A percentile compares a stretch with the other conserved stretches of the same genome.
These are phyloP conservation scores for Bimuria novae-zelandiae DNA, from an alignment of 2,329 filamentous ascomycete genomes.

Conservation along the genomic window DNA sequence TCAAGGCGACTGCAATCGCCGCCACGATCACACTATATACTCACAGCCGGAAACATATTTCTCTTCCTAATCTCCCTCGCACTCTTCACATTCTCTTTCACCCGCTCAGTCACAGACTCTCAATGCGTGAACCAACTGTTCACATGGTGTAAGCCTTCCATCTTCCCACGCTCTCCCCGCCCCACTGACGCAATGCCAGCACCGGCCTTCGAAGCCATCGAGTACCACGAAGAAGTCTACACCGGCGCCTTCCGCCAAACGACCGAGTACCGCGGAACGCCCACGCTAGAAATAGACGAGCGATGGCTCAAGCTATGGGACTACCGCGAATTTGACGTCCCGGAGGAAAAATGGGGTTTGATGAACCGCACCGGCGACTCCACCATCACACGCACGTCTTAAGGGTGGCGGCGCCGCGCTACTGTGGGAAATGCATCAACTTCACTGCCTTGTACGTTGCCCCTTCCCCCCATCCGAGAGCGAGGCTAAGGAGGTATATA, in stretches of 20 bases:
- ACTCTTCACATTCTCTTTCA: background rate
- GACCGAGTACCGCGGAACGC: background rate
- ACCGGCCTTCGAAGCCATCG: background rate
- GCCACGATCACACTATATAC: background rate
- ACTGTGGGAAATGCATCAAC: slow-evolving; percentile 1
- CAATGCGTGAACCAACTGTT: background rate
- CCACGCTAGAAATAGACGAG: background rate
- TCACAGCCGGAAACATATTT: background rate
- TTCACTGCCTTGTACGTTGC: background rate
- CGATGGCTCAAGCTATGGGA: slow-evolving; percentile 4
- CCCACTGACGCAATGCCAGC: background rate
- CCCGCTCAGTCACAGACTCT: background rate
- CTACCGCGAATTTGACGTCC: slow-evolving; percentile 1
- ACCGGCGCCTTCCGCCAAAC: background rate
- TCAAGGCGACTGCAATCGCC: background rate
- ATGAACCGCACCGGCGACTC: slow-evolving; percentile 1
- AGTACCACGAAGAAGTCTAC: slow-evolving; percentile 2
- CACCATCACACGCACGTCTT: background rate
- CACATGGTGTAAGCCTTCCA: background rate
- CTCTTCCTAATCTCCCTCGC: background rate
- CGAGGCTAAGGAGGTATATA: no score
- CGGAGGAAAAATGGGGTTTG: background rate
- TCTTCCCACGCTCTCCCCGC: background rate
- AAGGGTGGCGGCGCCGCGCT: background rate
- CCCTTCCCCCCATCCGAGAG: no score